A percentile compares a stretch with the other conserved stretches of the same genome.
Conservation (phyloP, 345 rosid species). For the Hibiscus trionum region DNA sequence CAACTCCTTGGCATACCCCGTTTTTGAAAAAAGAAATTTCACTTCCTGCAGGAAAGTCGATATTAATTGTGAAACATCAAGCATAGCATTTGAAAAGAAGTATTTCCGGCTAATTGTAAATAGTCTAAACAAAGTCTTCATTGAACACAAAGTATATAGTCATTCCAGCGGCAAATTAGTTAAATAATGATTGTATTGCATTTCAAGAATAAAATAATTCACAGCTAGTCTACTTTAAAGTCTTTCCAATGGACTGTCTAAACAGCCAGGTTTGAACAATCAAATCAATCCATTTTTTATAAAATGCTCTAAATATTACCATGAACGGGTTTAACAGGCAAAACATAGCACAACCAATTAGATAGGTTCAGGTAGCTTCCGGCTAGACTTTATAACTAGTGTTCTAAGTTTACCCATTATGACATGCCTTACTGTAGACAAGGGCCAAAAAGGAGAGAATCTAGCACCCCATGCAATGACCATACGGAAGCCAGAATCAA, state of each 20-base stretch:
- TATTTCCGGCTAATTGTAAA: neutral
- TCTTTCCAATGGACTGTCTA: neutral
- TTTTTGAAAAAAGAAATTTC: constrained; percentile 93
- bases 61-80: neutral
- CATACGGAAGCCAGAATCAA: neutral
- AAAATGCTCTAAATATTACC: neutral
- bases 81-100: constrained; percentile 9
- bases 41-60: constrained; percentile 52
- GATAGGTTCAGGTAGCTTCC: neutral
- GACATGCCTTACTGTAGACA: neutral
- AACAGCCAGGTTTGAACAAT: neutral
- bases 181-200: neutral
- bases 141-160: neutral
- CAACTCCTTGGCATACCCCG: constrained; percentile 85
- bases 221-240: neutral
- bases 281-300: neutral
- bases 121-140: neutral
- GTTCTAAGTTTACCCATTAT: neutral
- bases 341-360: neutral
- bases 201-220: neutral
- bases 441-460: neutral
- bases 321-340: neutral
- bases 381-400: neutral
- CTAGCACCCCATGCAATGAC: neutral
- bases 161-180: neutral